Percentiles rank a stretch among this genome's conserved stretches.
These are phyloP conservation scores for Penicillium sp. DNA, from an alignment of 2,329 filamentous ascomycete species.

Conservation along the genomic window DNA sequence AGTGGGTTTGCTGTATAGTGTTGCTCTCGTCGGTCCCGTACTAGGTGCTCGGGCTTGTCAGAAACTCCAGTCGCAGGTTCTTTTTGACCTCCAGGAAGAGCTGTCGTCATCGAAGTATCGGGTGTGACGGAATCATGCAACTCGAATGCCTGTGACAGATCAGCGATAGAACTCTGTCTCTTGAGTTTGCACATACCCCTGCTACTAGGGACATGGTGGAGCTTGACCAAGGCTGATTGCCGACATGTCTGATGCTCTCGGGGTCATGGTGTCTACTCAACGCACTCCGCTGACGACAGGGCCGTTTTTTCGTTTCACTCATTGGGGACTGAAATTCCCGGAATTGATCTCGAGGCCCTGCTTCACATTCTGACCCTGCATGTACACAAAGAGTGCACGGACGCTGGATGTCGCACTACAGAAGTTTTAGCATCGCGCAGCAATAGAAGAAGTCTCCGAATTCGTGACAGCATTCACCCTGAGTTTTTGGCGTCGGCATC, in stretches of 20 bases:
- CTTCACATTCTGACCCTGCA: slow-evolving; percentile 25
- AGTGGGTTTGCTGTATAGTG: neutral
- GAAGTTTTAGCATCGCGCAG: neutral
- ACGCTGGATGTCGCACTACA: slow-evolving; percentile 32
- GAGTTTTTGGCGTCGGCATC: slow-evolving; percentile 31
- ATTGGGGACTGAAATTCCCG: neutral
- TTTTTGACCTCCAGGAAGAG: slow-evolving; percentile 18
- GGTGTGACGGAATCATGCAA: slow-evolving; percentile 15
- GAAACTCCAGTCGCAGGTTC: neutral
- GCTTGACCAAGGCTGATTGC: slow-evolving; percentile 13
- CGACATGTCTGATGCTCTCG: neutral
- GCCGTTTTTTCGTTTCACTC: neutral
- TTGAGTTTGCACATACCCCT: slow-evolving; percentile 11
- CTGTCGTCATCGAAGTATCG: slow-evolving; percentile 9
- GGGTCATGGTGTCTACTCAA: neutral
- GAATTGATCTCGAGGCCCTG: slow-evolving; percentile 5
- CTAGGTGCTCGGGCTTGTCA: neutral
- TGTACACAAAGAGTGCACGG: slow-evolving; percentile 35
- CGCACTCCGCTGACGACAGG: neutral
- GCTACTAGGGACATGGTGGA: slow-evolving; percentile 23
- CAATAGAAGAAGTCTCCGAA: too few relatives aligned
- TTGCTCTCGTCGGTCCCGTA: neutral
- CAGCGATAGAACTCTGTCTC: neutral
- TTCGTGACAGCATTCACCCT: slow-evolving; percentile 15
- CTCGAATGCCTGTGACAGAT: slow-evolving; percentile 14